These are phyloP conservation scores for Clathrospora elynae DNA, from an alignment of 2,329 filamentous ascomycete genomes.

Conservation along the genomic window DNA sequence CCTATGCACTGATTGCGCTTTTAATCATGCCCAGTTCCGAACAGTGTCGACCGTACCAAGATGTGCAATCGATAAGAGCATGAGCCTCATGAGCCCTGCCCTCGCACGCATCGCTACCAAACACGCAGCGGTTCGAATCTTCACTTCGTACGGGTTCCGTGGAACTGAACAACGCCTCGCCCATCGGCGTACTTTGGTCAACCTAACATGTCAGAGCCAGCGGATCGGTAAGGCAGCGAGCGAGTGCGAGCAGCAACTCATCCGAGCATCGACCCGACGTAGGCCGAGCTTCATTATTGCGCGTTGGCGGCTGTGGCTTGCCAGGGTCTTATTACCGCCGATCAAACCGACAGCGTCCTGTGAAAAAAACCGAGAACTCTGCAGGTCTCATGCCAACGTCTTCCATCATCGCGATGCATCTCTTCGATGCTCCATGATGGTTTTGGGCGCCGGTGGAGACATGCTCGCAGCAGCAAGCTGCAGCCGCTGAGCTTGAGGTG, in stretches of 20 bases:
- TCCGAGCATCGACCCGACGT: slow-evolving; percentile 26
- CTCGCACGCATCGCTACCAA: slow-evolving; percentile 1
- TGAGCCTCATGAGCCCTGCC: slow-evolving; percentile 18
- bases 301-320: slow-evolving; percentile 30
- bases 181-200: slow-evolving; percentile 8
- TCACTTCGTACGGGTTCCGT: not conserved
- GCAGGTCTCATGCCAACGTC: too few species aligned
- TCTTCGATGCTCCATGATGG: not conserved
- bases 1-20: slow-evolving; percentile 23
- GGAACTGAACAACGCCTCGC: not conserved
- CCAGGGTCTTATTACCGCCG: slow-evolving; percentile 29
- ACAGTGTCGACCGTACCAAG: slow-evolving; percentile 2
- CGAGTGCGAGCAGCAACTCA: slow-evolving; percentile 21
- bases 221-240: slow-evolving; percentile 15
- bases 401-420: too few species aligned
- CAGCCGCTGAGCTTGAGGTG: slow-evolving; percentile 10
- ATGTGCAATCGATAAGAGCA: slow-evolving; percentile 28
- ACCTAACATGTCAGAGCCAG: slow-evolving; percentile 18
- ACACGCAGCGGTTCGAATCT: not conserved
- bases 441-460: not conserved
- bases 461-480: not conserved
- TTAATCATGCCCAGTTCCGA: slow-evolving; percentile 20
- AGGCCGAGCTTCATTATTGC: slow-evolving; percentile 23
- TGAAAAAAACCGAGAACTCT: too few species aligned
- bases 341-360: slow-evolving; percentile 24